These are phyloP conservation scores for Halenospora varia DNA, from an alignment of 495 filamentous ascomycete genomes.

Conservation along the genomic window DNA sequence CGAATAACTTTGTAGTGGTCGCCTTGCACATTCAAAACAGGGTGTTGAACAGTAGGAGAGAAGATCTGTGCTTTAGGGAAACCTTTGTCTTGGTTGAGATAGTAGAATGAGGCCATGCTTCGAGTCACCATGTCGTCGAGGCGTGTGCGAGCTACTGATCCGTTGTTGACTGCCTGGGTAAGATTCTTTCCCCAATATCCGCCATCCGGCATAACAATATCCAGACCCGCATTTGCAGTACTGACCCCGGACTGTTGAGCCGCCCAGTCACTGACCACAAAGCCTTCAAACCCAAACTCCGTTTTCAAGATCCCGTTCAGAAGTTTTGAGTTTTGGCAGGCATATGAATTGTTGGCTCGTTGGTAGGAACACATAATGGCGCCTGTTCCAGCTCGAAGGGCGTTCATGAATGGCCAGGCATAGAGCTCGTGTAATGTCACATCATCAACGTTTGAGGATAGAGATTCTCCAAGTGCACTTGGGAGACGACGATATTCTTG, in stretches of 20 bases:
- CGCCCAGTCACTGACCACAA: conserved; percentile 62
- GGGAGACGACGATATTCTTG: conserved; percentile 41
- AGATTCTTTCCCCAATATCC: conserved; percentile 30
- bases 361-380: conserved; percentile 70
- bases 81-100: conserved; percentile 29
- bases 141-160: conserved; percentile 41
- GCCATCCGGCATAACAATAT: conserved; percentile 83
- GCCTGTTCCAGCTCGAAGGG: conserved; percentile 54
- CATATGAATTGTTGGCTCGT: conserved; percentile 59
- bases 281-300: conserved; percentile 65
- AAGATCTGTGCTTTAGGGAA: conserved; percentile 43
- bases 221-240: conserved; percentile 54
- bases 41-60: conserved; percentile 65
- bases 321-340: conserved; percentile 56
- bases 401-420: conserved; percentile 66
- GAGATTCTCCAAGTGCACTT: conserved; percentile 32
- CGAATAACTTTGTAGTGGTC: conserved; percentile 58
- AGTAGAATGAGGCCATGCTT: conserved; percentile 51
- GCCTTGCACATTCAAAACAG: conserved; percentile 74
- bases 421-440: conserved; percentile 68
- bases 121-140: conserved; percentile 57
- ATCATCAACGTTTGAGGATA: conserved; percentile 62
- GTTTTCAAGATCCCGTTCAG: conserved; percentile 61
- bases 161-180: conserved; percentile 40
- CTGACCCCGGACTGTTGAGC: conserved; percentile 67